phyloP scores from a whole-genome alignment of 2,329 filamentous ascomycete genomes.

The Cladosporium sp. region DNA sequence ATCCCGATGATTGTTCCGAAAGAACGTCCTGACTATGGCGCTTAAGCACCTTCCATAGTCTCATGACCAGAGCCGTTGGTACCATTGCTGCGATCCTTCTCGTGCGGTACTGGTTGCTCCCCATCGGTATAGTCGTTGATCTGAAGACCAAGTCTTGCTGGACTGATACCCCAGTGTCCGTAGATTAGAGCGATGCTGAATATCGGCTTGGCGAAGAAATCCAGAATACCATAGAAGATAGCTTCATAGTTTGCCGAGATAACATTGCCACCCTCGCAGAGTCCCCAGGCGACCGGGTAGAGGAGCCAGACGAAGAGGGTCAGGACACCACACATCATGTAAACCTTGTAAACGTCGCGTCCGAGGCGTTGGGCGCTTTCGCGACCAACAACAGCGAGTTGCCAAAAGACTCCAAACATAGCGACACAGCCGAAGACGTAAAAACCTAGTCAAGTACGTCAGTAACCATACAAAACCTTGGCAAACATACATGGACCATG shows the following conservation, averaged over 20 bases:
- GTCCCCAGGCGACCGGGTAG: conserved; percentile 58
- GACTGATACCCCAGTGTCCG: conserved; percentile 57
- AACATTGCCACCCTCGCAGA: conserved; percentile 57
- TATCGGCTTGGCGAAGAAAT: conserved; percentile 56
- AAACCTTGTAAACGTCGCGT: conserved; percentile 44
- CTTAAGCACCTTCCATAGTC: no score
- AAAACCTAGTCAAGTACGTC: conserved; percentile 30
- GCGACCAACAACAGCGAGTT: conserved; percentile 46
- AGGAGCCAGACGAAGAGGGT: conserved; percentile 55
- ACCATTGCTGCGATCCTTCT: no score
- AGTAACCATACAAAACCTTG: conserved; percentile 6
- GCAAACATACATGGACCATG: conserved; percentile 31
- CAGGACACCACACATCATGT: conserved; percentile 47
- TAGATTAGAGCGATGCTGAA: conserved; percentile 54
- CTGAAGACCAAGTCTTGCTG: conserved; percentile 47
- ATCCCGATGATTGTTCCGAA: no score
- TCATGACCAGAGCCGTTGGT: no score
- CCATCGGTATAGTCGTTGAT: no score
- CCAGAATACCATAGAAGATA: conserved; percentile 60
- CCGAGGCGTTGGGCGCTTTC: conserved; percentile 50
- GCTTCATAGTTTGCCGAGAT: conserved; percentile 60
- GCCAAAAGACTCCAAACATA: conserved; percentile 53
- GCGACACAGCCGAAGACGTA: conserved; percentile 31
- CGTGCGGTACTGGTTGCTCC: no score
- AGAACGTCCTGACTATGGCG: no score